Evolutionary conservation across 1,284 basidiomycete species (phyloP).

Genomic region (Anthracocystis walkeri): DNA sequence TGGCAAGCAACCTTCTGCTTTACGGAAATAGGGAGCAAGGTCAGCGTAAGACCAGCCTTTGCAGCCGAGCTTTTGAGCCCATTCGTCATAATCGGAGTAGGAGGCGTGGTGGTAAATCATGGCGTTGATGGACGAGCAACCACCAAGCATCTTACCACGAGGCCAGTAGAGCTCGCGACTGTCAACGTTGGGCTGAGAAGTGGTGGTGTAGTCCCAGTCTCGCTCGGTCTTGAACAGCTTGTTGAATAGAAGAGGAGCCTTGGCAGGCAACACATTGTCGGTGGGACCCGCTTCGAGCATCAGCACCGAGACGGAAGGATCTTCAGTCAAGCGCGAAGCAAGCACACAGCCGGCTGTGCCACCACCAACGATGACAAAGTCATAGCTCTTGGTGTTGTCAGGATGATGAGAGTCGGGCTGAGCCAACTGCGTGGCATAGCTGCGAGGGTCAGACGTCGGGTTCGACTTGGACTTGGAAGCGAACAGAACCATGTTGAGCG

Average conservation of each 20-base stretch:
- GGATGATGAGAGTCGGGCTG: background rate
- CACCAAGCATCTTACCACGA: slow-evolving; percentile 58
- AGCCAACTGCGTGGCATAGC: background rate
- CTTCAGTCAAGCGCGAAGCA: slow-evolving; percentile 35
- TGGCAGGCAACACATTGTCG: background rate
- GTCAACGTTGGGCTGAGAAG: slow-evolving; percentile 17
- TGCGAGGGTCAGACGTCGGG: background rate
- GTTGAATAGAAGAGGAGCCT: background rate
- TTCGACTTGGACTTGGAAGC: background rate
- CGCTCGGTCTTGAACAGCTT: slow-evolving; percentile 7
- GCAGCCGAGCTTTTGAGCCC: slow-evolving; percentile 23
- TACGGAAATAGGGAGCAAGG: slow-evolving; percentile 22
- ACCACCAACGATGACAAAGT: slow-evolving; percentile 44
- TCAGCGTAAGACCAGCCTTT: slow-evolving; percentile 31
- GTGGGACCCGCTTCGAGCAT: slow-evolving; percentile 43
- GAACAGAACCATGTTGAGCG: background rate
- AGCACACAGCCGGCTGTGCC: slow-evolving; percentile 43
- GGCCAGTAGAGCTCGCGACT: slow-evolving; percentile 23
- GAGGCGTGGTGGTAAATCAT: slow-evolving; percentile 43
- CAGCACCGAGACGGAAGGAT: slow-evolving; percentile 24
- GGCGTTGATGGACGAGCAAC: slow-evolving; percentile 71
- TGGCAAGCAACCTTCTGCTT: slow-evolving; percentile 15
- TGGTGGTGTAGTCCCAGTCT: slow-evolving; percentile 42
- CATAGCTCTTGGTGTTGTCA: slow-evolving; percentile 5
- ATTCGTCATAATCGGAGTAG: slow-evolving; percentile 25